A percentile compares a stretch with the other conserved stretches of the same genome.
Conservation (phyloP, 257 asterid species). For the Leonotis leonurus region DNA sequence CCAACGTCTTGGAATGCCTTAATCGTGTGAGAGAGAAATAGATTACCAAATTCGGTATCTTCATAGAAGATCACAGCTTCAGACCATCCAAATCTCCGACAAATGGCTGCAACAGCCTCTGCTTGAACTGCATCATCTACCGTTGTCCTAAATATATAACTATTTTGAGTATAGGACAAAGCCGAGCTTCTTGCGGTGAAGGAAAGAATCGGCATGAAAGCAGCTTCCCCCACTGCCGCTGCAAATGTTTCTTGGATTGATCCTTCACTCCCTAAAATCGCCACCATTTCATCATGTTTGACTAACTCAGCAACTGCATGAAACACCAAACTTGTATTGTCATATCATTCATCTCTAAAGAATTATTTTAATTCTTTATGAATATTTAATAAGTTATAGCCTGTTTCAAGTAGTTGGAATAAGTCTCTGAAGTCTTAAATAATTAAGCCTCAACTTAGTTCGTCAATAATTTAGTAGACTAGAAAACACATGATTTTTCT, state of each 20-base stretch:
- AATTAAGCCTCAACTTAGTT: background rate
- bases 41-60: slow-evolving; percentile 26
- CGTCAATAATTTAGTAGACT: background rate
- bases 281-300: slow-evolving; percentile 26
- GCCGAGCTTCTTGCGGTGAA: slow-evolving; percentile 18
- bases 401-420: background rate
- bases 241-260: slow-evolving; percentile 15
- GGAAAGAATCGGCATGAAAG: slow-evolving; percentile 24
- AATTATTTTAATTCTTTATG: background rate
- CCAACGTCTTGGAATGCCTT: slow-evolving; percentile 23
- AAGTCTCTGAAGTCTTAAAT: background rate
- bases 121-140: slow-evolving; percentile 23
- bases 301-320: slow-evolving; percentile 31
- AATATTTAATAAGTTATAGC: background rate
- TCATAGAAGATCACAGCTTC: slow-evolving; percentile 31
- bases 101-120: slow-evolving; percentile 35
- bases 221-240: slow-evolving; percentile 21
- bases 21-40: slow-evolving; percentile 23
- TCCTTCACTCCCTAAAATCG: slow-evolving; percentile 28
- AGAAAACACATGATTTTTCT: background rate
- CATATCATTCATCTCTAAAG: background rate
- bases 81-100: slow-evolving; percentile 32
- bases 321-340: background rate
- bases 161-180: background rate
- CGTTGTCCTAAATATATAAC: slow-evolving; percentile 14